phyloP scores from a whole-genome alignment of 495 filamentous ascomycete species.

The Trichoderma gamsii region DNA sequence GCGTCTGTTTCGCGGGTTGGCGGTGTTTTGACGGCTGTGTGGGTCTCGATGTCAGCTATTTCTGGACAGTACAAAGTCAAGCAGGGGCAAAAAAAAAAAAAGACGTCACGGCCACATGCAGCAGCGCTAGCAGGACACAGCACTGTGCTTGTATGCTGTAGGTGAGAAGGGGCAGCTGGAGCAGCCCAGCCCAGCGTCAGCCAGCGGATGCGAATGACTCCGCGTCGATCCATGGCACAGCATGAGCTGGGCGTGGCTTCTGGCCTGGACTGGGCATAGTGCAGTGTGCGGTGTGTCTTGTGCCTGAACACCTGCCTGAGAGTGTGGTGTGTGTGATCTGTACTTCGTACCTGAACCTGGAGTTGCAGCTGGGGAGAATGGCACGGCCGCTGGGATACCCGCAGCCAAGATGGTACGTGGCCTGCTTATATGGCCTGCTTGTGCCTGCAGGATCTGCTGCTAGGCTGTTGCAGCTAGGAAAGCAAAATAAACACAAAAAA shows the following conservation, averaged over 20 bases:
- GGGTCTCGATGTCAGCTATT: slow-evolving; percentile 3
- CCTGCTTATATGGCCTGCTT: neutral
- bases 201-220: neutral
- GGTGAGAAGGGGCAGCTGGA: neutral
- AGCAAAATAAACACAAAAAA: neutral
- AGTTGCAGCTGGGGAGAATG: neutral
- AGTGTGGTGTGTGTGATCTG: too few relatives aligned
- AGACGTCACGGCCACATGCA: neutral
- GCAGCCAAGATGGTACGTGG: neutral
- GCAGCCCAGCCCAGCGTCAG: neutral
- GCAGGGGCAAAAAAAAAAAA: neutral
- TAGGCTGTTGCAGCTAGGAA: neutral
- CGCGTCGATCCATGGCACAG: neutral
- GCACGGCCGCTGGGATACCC: neutral
- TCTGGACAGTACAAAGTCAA: neutral
- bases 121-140: neutral
- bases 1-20: slow-evolving; percentile 3
- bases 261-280: slow-evolving; percentile 6
- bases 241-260: neutral
- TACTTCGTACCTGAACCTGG: neutral
- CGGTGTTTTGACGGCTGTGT: slow-evolving; percentile 13
- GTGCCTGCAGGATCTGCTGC: neutral
- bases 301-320: too few relatives aligned
- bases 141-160: too few relatives aligned
- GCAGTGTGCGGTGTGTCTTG: neutral